phyloP scores from a whole-genome alignment of 768 basidiomycete species.

The Boletus patriciae region DNA sequence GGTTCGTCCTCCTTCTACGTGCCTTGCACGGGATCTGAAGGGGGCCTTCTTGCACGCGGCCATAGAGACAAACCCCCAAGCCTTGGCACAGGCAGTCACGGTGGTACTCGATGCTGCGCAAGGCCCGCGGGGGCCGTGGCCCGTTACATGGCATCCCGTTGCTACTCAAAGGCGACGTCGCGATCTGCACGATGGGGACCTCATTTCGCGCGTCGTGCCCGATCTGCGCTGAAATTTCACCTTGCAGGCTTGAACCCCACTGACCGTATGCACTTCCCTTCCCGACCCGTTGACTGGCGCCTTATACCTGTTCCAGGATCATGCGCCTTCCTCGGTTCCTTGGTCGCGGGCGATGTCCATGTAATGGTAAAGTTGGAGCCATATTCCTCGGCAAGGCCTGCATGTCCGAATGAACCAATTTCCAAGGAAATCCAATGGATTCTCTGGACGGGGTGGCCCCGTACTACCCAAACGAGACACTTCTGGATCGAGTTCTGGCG shows the following conservation, averaged over 20 bases:
- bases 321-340: conserved; percentile 36
- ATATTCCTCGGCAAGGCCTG: conserved; percentile 45
- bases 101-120: conserved; percentile 50
- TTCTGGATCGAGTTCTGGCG: conserved; percentile 45
- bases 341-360: conserved; percentile 36
- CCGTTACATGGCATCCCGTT: conserved; percentile 58
- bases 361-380: conserved; percentile 32
- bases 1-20: conserved; percentile 30
- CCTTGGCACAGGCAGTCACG: conserved; percentile 52
- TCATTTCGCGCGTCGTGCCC: background rate
- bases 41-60: conserved; percentile 60
- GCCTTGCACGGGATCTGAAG: conserved; percentile 55
- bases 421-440: conserved; percentile 42
- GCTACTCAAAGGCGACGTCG: conserved; percentile 52
- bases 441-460: conserved; percentile 47
- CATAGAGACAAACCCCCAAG: conserved; percentile 59
- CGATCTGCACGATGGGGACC: conserved; percentile 32
- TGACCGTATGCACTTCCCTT: conserved; percentile 25
- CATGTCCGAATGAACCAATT: conserved; percentile 47
- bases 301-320: conserved; percentile 28
- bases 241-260: conserved; percentile 40
- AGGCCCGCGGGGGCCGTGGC: conserved; percentile 43
- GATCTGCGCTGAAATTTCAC: background rate
- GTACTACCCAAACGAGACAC: conserved; percentile 43
- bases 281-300: background rate